Conservation (phyloP, 176 grass and related monocot species). For the Musa acuminata region DNA sequence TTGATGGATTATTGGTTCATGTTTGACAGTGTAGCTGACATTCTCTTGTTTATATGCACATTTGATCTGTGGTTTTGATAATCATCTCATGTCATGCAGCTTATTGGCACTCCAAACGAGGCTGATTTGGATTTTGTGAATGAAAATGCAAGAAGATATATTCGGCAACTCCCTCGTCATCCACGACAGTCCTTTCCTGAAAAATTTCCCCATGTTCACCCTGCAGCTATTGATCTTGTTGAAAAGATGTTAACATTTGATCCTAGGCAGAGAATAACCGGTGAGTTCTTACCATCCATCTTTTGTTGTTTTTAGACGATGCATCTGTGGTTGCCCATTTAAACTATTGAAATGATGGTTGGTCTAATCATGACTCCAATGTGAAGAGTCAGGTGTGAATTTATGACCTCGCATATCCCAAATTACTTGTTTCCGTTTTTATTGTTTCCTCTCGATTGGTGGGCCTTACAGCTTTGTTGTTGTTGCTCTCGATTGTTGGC, state of each 20-base stretch:
- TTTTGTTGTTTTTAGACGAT: not conserved
- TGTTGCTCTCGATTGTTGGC: not conserved
- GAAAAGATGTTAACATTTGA: conserved; percentile 97
- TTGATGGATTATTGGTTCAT: not conserved
- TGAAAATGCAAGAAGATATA: conserved; percentile 98
- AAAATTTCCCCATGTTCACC: conserved; percentile 94
- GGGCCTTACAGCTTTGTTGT: too few species aligned
- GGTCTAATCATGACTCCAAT: too few species aligned
- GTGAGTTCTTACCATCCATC: conserved; percentile 30
- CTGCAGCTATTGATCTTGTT: conserved; percentile 83
- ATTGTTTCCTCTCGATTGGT: too few species aligned
- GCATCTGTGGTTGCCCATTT: too few species aligned
- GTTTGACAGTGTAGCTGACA: not conserved
- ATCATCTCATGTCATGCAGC: conserved; percentile 28
- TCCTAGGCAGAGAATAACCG: conserved; percentile 93
- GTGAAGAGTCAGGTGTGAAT: too few species aligned
- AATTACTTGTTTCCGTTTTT: too few species aligned
- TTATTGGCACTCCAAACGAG: conserved; percentile 91
- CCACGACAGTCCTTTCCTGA: conserved; percentile 68
- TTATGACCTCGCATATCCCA: too few species aligned
- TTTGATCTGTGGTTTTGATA: not conserved
- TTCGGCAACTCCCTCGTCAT: conserved; percentile 65
- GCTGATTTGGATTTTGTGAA: conserved; percentile 82
- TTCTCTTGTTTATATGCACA: not conserved
- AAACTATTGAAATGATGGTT: too few species aligned